Conservation (phyloP, 805 yeast species). For the Candida caryicola region DNA sequence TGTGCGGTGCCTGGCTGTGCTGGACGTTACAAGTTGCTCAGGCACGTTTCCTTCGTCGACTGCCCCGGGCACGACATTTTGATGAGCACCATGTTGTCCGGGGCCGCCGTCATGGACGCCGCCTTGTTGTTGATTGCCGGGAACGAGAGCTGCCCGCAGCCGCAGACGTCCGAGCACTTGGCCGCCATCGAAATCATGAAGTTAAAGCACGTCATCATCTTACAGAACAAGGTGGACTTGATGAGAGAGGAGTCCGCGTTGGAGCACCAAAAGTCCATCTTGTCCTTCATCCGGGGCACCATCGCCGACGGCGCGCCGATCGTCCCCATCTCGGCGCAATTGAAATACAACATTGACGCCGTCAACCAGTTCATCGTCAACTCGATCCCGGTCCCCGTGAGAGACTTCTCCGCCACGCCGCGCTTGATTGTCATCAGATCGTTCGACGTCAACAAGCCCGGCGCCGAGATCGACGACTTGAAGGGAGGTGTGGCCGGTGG, state of each 20-base stretch:
- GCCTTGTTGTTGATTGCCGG: constrained; percentile 95
- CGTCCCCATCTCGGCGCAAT: constrained; percentile 97
- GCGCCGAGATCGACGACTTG: constrained; percentile 93
- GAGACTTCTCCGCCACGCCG: constrained; percentile 94
- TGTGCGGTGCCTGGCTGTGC: constrained; percentile 83
- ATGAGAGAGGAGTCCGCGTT: constrained; percentile 96
- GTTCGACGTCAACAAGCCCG: constrained; percentile 98
- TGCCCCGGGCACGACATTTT: constrained; percentile 99
- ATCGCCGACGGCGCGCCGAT: constrained; percentile 99
- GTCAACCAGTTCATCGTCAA: constrained; percentile 95
- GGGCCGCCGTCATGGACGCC: constrained; percentile 99
- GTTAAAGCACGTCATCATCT: constrained; percentile 89
- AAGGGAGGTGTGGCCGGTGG: constrained; percentile 99
- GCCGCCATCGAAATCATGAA: constrained; percentile 99
- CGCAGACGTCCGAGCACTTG: constrained; percentile 98
- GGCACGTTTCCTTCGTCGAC: constrained; percentile 98
- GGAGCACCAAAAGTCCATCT: constrained; percentile 91
- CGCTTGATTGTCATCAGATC: constrained; percentile 96
- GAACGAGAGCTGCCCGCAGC: constrained; percentile 99
- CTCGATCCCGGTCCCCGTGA: constrained; percentile 91
- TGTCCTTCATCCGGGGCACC: constrained; percentile 93
- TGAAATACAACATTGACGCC: constrained; percentile 97
- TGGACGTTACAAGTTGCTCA: constrained; percentile 85
- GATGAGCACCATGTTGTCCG: constrained; percentile 99
- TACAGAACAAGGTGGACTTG: constrained; percentile 97